Evolutionary conservation across 495 filamentous ascomycete genomes (phyloP).

Genomic region (Talaromyces liani): DNA sequence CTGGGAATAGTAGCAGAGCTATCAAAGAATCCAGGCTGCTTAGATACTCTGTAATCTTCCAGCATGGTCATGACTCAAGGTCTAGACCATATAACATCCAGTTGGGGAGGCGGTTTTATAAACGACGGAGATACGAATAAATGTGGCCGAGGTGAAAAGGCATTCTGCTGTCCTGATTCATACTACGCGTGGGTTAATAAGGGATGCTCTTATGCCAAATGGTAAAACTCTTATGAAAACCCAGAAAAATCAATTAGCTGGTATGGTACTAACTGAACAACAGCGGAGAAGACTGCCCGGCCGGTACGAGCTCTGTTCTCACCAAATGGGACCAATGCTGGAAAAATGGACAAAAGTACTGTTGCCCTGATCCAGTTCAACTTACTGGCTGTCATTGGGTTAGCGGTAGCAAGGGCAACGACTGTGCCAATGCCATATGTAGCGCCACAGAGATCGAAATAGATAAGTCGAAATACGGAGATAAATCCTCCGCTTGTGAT

Average conservation of each 20-base stretch:
- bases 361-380: not conserved
- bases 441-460: not conserved
- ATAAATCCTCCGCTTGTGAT: not conserved
- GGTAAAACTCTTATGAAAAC: not conserved
- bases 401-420: not conserved
- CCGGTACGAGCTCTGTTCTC: not conserved
- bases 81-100: not conserved
- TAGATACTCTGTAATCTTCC: too few relatives aligned
- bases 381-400: conserved; percentile 1
- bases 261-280: not conserved
- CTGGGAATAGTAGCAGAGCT: too few relatives aligned
- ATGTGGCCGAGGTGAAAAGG: not conserved
- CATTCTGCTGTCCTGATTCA: conserved; percentile 1
- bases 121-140: not conserved
- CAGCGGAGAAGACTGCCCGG: not conserved
- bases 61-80: too few relatives aligned
- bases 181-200: not conserved
- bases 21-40: too few relatives aligned
- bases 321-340: not conserved
- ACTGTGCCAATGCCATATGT: not conserved
- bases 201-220: not conserved
- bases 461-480: not conserved
- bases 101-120: not conserved
- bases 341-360: not conserved
- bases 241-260: not conserved